Conservation (phyloP, 1,284 basidiomycete genomes). For the Rhodotorula sp. region DNA sequence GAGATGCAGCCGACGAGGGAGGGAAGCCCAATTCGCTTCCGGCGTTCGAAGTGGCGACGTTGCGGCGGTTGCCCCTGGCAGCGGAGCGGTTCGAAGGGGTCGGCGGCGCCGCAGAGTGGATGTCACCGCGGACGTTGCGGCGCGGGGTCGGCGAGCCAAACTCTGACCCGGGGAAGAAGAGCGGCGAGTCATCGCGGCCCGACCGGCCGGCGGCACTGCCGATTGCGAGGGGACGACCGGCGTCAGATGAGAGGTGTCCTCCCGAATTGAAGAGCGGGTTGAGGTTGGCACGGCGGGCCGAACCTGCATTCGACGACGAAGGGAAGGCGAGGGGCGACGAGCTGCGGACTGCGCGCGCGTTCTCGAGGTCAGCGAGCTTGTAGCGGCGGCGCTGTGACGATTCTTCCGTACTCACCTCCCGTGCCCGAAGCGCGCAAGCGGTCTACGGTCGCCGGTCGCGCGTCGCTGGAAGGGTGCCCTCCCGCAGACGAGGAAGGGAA, state of each 20-base stretch:
- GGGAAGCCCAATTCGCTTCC: constrained; percentile 28
- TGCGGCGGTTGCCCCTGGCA: constrained; percentile 1
- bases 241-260: constrained; percentile 23
- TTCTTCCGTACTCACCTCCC: not conserved
- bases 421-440: constrained; percentile 13
- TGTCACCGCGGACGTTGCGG: constrained; percentile 44
- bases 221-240: constrained; percentile 4
- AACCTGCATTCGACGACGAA: constrained; percentile 10
- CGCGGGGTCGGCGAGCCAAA: constrained; percentile 39
- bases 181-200: constrained; percentile 33
- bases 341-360: constrained; percentile 11
- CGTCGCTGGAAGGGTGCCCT: not conserved
- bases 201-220: not conserved
- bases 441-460: constrained; percentile 6
- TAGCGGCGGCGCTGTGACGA: not conserved
- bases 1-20: constrained; percentile 10
- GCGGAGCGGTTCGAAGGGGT: constrained; percentile 29
- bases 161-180: constrained; percentile 42
- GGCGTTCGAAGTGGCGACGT: constrained; percentile 15
- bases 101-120: constrained; percentile 44
- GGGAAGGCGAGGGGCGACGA: constrained; percentile 36
- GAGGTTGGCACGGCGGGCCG: constrained; percentile 9
- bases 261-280: constrained; percentile 24
- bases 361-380: not conserved
- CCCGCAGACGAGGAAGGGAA: constrained; percentile 25